Base-by-base conservation (phyloP, 2,329 filamentous ascomycete species). In the Fusarium sp. region DNA sequence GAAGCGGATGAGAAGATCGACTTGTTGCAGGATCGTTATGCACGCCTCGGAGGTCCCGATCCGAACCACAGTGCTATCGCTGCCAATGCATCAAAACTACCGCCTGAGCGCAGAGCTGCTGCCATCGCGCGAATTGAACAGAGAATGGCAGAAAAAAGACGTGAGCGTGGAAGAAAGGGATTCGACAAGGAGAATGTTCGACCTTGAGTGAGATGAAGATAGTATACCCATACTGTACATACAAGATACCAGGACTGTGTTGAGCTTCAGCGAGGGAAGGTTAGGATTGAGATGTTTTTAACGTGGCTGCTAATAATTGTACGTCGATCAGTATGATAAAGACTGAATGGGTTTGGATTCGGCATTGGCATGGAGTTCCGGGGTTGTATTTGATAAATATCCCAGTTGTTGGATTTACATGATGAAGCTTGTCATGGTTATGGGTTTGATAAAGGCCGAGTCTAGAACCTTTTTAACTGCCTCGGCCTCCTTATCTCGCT, bases 41-140 rank as follows among this genome's bases (percentile, higher is more conserved):
- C 81, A 11, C 80, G 81, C 11, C 77, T 87, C 2, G 84, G 83
- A 9, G 81, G 78, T 2, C 77, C 80, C 7, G 78, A 81, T 9
- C 53, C 66, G 23, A 77, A 80, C 30, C 74, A 74, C 50, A 73
- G 68, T 59, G 69, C 80, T 28, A 75, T 79, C 54, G 66, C 78
- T 28, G 79, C 75, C 23, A 83, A 83, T 53, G 76, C 79, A 7
- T 80, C 83, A 7, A 82, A 82, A 61, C 73, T 89, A 14, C 81
- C 87, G 11, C 82, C 85, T 5, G 84, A 86, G 53, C 81, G 87
- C 34, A 81, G 82, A 47, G 84, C 85, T 9, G 87, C 86, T 2
- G 87, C 86, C 13, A 80, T 87, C 54, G 87, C 86, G 43, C 79
- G 86, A 10, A 82, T 89, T 16, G 84, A 88, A 75, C 81, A 83